Evolutionary conservation across 1,284 basidiomycete species (phyloP).

Genomic region (Neonothopanus nambi): DNA sequence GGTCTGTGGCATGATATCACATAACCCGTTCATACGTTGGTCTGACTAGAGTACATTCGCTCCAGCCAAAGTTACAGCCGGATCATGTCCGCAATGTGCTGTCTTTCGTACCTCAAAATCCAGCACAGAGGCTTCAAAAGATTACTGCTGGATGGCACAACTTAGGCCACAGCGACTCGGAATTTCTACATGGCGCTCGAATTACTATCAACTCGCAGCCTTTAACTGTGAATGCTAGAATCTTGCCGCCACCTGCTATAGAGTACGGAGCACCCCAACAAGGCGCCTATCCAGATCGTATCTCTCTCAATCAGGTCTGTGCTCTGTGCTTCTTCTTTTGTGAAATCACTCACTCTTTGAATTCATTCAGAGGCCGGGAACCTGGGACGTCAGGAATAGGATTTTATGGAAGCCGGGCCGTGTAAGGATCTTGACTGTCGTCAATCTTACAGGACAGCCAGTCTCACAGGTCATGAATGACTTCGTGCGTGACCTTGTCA

Average conservation of each 20-base stretch:
- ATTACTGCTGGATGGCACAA: constrained; percentile 31
- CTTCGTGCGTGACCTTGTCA: constrained; percentile 26
- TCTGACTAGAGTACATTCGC: not conserved
- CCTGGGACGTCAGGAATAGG: constrained; percentile 39
- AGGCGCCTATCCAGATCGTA: not conserved
- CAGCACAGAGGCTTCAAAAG: constrained; percentile 22
- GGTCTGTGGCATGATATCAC: constrained; percentile 13
- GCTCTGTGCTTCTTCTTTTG: too few relatives aligned
- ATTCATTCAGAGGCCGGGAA: constrained; percentile 24
- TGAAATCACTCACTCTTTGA: too few relatives aligned
- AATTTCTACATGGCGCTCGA: constrained; percentile 32
- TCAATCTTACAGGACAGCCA: constrained; percentile 29
- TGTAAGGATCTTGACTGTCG: constrained; percentile 31
- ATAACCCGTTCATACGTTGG: not conserved
- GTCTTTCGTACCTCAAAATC: constrained; percentile 28
- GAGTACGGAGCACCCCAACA: constrained; percentile 22
- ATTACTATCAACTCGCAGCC: constrained; percentile 27
- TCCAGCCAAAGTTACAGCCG: constrained; percentile 21
- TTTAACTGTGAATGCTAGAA: constrained; percentile 29
- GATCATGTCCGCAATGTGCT: constrained; percentile 31
- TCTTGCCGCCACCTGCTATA: constrained; percentile 30
- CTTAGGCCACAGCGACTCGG: constrained; percentile 31
- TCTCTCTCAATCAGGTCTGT: too few relatives aligned
- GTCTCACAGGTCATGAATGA: constrained; percentile 11
- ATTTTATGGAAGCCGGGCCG: constrained; percentile 28